These are phyloP conservation scores for Candida sojae DNA, from an alignment of 1,139 yeast genomes.

Conservation along the genomic window DNA sequence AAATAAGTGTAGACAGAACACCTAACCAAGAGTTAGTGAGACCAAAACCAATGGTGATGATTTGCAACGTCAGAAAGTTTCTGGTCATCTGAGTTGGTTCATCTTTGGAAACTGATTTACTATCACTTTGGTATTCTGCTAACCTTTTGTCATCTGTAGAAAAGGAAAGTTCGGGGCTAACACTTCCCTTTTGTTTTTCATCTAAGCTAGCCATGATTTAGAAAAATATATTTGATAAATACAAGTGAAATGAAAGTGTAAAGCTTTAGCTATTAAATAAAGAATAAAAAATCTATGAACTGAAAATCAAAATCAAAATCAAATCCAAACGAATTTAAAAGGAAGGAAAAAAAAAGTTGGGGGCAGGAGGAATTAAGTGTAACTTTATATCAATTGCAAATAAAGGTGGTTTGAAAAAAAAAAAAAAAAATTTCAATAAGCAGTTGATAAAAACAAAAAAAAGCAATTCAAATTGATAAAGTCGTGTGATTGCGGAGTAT, in stretches of 20 bases:
- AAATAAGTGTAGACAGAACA: constrained; percentile 56
- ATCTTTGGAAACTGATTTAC: constrained; percentile 5
- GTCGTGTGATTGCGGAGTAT: background rate
- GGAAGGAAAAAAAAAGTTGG: too few relatives aligned
- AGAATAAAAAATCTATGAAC: too few relatives aligned
- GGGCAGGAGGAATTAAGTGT: too few relatives aligned
- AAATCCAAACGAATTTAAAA: too few relatives aligned
- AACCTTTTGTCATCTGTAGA: background rate
- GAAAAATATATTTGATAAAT: background rate
- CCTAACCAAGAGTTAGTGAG: constrained; percentile 67
- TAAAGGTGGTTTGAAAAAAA: background rate
- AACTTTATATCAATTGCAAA: too few relatives aligned
- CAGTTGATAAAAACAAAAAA: background rate
- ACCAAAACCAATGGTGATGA: constrained; percentile 69
- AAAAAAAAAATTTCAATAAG: background rate
- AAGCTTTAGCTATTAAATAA: background rate
- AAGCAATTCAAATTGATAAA: background rate
- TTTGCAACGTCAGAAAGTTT: constrained; percentile 54
- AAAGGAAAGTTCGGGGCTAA: constrained; percentile 3
- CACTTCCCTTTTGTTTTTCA: constrained; percentile 1
- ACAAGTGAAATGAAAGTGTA: background rate
- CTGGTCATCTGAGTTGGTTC: constrained; percentile 37
- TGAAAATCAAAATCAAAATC: too few relatives aligned
- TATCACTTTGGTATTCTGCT: constrained; percentile 1
- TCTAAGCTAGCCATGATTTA: constrained; percentile 1